Evolutionary conservation across 192 early-diverging fungal genomes (phyloP), one percentile per base, ranked within the genome.

Genomic region (Jimgerdemannia lactiflua): DNA sequence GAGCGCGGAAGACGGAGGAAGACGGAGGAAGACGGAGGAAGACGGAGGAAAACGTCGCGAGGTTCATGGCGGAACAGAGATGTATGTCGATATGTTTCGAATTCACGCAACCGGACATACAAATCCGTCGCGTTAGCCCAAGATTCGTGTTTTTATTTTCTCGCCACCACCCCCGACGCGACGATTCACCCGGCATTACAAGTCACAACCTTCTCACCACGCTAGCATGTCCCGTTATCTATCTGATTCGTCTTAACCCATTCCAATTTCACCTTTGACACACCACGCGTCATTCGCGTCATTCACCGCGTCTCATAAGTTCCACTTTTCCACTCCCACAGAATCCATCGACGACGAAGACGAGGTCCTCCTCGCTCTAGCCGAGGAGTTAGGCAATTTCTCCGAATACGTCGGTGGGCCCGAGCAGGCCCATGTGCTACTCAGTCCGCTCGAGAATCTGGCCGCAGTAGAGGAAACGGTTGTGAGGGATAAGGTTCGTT

Each of bases 341-440:
- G 98, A 99, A 86, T 96, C 96, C 14, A 97, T 97, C 78, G 97
- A 99, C 83, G 98, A 99, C 80, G 98, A 99, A 78, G 98, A 99
- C 81, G 98, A 99, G 81, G 92, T 99, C 43, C 81, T 99, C 71
- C 77, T 97, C 20, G 92, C 94, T 54, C 85, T 99, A 54, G 98
- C 97, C 17, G 95, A 97, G 81, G 93, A 98, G 74, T 89, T 99
- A 64, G 97, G 95, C 20, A 86, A 92, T 79, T 96, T 99, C 84
- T 89, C 94, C 70, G 93, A 96, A 76, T 94, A 93, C 75, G 92
- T 99, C 39, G 98, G 98, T 19, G 98, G 98, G 14, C 89, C 93
- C 11, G 88, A 90, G 42, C 91, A 91, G 82, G 95, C 92, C 4
- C 94, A 95, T 77, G 84, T 95, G 74, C 87, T 99, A 40, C 82